Conservation (phyloP, 805 yeast species). For the Candida jianshihensis region DNA sequence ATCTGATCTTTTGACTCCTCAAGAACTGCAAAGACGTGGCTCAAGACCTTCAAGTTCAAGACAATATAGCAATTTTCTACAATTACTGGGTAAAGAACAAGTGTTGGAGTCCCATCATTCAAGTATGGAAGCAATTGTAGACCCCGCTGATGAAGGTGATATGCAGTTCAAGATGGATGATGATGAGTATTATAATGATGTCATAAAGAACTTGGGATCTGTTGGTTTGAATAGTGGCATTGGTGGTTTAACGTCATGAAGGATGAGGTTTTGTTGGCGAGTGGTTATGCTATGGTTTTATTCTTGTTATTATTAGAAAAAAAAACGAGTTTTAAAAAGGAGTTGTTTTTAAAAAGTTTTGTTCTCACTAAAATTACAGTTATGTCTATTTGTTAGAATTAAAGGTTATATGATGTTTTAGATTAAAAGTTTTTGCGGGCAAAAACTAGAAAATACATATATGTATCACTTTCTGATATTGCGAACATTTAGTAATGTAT, state of each 20-base stretch:
- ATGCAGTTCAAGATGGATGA: conserved; percentile 33
- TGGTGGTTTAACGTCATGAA: neutral
- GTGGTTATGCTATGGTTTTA: neutral
- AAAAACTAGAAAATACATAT: too few relatives aligned
- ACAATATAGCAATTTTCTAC: conserved; percentile 2
- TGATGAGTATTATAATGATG: conserved; percentile 4
- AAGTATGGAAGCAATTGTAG: conserved; percentile 5
- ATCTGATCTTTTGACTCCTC: conserved; percentile 77
- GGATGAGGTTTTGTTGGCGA: neutral
- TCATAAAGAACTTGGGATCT: neutral
- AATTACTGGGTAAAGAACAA: neutral
- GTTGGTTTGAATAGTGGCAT: neutral
- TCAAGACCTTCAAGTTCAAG: conserved; percentile 40
- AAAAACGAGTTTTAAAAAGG: too few relatives aligned
- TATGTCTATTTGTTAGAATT: too few relatives aligned
- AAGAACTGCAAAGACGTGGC: conserved; percentile 63
- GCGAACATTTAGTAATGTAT: too few relatives aligned
- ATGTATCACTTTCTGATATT: too few relatives aligned
- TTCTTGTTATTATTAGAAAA: too few relatives aligned
- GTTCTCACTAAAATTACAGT: too few relatives aligned
- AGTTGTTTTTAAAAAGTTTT: too few relatives aligned
- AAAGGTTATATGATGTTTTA: too few relatives aligned
- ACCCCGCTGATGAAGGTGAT: conserved; percentile 21
- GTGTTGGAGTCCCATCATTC: too few relatives aligned
- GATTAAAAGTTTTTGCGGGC: too few relatives aligned